Conservation (phyloP, 106 monocot genomes). For the Dioscorea alata region DNA sequence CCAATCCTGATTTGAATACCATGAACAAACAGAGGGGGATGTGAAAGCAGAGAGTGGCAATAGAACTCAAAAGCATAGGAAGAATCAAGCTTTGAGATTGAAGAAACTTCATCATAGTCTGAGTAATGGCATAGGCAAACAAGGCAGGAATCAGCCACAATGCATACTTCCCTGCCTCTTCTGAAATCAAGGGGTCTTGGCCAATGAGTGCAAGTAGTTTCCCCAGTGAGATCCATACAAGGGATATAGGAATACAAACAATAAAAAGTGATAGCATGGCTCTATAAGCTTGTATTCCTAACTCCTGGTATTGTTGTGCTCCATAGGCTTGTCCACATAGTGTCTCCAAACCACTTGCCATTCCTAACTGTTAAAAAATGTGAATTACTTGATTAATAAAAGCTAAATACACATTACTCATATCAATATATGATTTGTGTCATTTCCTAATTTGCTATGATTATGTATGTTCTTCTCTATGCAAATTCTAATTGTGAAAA, state of each 20-base stretch:
- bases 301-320: conserved; percentile 25
- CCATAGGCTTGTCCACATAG: conserved; percentile 47
- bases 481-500: too few relatives aligned
- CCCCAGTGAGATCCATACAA: conserved; percentile 23
- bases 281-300: conserved; percentile 25
- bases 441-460: too few relatives aligned
- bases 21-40: conserved; percentile 34
- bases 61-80: conserved; percentile 22
- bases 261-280: conserved; percentile 23
- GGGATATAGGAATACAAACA: conserved; percentile 25
- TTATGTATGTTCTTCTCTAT: too few relatives aligned
- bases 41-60: conserved; percentile 22
- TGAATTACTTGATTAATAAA: too few relatives aligned
- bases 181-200: conserved; percentile 26
- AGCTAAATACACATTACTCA: too few relatives aligned
- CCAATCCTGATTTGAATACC: conserved; percentile 28
- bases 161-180: conserved; percentile 21
- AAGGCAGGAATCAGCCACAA: conserved; percentile 32
- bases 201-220: conserved; percentile 20
- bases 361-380: conserved; percentile 15
- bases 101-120: conserved; percentile 36
- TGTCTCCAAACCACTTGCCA: conserved; percentile 36
- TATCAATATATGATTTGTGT: too few relatives aligned
- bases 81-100: conserved; percentile 31
- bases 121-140: conserved; percentile 14